phyloP scores from a whole-genome alignment of 352 stramenopile species.

The Globisporangium carolinianum region DNA sequence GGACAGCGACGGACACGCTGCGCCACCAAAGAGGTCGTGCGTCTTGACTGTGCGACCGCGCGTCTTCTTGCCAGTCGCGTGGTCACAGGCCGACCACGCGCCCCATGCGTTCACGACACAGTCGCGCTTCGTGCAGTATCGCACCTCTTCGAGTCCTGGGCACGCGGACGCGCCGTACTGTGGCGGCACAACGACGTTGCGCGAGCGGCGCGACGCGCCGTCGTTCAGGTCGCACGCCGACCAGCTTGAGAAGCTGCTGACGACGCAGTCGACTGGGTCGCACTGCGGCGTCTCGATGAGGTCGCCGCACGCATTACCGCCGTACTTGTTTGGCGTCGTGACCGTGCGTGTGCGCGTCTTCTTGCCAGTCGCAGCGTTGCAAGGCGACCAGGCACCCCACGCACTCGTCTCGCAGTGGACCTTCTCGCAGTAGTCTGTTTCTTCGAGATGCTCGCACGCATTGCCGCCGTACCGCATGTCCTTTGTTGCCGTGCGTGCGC shows the following conservation, averaged over 20 bases:
- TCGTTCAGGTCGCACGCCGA: conserved; percentile 28
- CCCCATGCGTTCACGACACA: conserved; percentile 45
- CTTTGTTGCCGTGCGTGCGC: conserved; percentile 11
- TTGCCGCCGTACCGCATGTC: conserved; percentile 6
- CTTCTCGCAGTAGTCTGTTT: conserved; percentile 33
- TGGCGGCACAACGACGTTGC: conserved; percentile 28
- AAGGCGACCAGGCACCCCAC: conserved; percentile 34
- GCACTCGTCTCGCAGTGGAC: conserved; percentile 22
- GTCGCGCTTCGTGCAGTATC: conserved; percentile 31
- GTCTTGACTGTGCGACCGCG: conserved; percentile 25
- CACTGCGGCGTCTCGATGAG: conserved; percentile 17
- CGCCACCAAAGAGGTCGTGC: conserved; percentile 24
- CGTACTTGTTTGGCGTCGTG: conserved; percentile 12
- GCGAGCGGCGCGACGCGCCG: conserved; percentile 23
- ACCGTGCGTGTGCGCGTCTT: conserved; percentile 36
- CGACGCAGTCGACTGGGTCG: conserved; percentile 36
- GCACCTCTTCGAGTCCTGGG: conserved; percentile 23
- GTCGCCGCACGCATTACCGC: conserved; percentile 13
- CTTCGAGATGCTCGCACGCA: conserved; percentile 7
- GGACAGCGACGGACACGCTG: conserved; percentile 15
- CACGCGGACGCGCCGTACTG: conserved; percentile 32
- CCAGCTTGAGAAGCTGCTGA: conserved; percentile 39
- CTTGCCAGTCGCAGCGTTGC: conserved; percentile 28
- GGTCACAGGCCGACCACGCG: conserved; percentile 41
- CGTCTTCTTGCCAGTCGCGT: conserved; percentile 21